Percentiles rank a stretch among this genome's conserved stretches.
These are phyloP conservation scores for Backusella liffmaniae DNA, from an alignment of 192 early-diverging fungal species.

Conservation along the genomic window DNA sequence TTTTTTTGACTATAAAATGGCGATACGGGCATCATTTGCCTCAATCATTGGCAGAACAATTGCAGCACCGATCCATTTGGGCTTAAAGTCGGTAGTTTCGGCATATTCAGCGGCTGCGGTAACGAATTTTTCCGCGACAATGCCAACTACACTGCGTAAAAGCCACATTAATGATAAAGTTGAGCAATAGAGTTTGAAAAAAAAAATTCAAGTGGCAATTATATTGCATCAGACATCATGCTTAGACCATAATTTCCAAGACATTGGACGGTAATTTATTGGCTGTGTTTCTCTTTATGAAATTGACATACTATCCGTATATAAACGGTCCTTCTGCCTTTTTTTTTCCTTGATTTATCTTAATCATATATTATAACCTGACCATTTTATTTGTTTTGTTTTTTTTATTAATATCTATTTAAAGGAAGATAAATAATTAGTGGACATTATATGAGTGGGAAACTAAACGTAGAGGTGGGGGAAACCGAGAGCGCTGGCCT, in stretches of 20 bases:
- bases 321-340: not conserved
- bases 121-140: not conserved
- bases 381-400: not conserved
- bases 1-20: not conserved
- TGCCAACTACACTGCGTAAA: not conserved
- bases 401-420: not conserved
- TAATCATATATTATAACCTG: not conserved
- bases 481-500: not conserved
- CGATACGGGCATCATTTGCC: not conserved
- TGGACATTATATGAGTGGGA: not conserved
- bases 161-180: not conserved
- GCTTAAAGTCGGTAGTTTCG: not conserved
- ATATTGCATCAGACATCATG: not conserved
- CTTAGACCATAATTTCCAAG: not conserved
- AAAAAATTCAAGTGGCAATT: not conserved
- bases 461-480: not conserved
- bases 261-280: not conserved
- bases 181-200: not conserved
- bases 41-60: not conserved
- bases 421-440: not conserved
- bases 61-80: not conserved
- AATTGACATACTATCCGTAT: not conserved
- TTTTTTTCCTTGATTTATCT: not conserved
- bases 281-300: not conserved
- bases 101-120: not conserved